Percentiles rank a stretch among this genome's conserved stretches.
These are phyloP conservation scores for Leccinum incarnatum DNA, from an alignment of 768 basidiomycete species.

Conservation along the genomic window DNA sequence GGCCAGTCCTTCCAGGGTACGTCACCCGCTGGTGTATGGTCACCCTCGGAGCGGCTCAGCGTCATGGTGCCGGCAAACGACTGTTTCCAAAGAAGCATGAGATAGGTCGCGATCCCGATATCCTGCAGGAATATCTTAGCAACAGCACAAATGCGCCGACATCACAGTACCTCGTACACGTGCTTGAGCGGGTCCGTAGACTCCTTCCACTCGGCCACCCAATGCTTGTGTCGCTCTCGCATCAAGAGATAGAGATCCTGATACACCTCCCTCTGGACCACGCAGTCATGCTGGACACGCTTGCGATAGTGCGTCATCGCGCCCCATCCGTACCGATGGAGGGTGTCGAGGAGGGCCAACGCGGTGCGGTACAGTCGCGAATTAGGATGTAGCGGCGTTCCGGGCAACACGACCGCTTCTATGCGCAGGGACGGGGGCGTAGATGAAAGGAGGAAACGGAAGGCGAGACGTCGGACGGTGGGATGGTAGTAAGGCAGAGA, in stretches of 20 bases:
- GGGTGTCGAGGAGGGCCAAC: conserved; percentile 73
- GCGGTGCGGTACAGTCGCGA: conserved; percentile 79
- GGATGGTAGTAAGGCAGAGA: conserved; percentile 90
- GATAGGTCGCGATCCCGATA: conserved; percentile 90
- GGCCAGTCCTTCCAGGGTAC: conserved; percentile 72
- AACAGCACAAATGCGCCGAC: background rate
- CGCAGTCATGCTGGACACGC: conserved; percentile 76
- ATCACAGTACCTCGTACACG: conserved; percentile 70
- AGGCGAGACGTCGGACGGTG: conserved; percentile 72
- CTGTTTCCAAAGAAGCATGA: conserved; percentile 88
- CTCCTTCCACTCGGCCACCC: conserved; percentile 75
- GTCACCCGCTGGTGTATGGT: background rate
- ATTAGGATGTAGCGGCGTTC: conserved; percentile 45
- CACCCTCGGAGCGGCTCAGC: background rate
- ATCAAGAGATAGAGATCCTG: conserved; percentile 90
- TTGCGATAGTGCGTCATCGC: conserved; percentile 80
- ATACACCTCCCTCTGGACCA: conserved; percentile 74
- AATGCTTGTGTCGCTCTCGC: conserved; percentile 78
- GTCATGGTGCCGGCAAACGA: conserved; percentile 41
- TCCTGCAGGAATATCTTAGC: conserved; percentile 49
- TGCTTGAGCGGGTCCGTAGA: conserved; percentile 86
- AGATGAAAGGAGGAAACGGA: conserved; percentile 54
- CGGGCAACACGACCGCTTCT: conserved; percentile 38
- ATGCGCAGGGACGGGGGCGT: conserved; percentile 24
- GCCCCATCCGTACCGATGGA: conserved; percentile 91